These are phyloP conservation scores for Pseudoturritis turrita DNA, from an alignment of 345 rosid genomes.

Conservation along the genomic window DNA sequence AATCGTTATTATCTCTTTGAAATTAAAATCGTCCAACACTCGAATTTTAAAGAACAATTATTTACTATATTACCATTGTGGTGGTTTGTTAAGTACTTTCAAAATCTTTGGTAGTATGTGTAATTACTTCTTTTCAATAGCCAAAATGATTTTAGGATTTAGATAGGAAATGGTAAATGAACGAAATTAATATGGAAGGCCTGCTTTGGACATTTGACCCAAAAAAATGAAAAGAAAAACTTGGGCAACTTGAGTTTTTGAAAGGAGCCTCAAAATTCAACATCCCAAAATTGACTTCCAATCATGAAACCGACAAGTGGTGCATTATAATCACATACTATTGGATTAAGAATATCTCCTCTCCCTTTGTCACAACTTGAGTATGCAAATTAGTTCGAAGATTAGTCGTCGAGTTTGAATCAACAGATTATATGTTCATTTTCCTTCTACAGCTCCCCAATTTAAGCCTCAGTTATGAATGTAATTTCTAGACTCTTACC, in stretches of 20 bases:
- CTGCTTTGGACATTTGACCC: background rate
- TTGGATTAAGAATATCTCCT: background rate
- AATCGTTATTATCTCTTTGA: no score
- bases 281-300: slow-evolving; percentile 15
- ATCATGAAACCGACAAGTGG: slow-evolving; percentile 3
- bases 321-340: background rate
- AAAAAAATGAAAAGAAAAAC: background rate
- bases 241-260: slow-evolving; percentile 8
- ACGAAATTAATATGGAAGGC: background rate
- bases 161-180: background rate
- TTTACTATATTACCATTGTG: no score
- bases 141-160: background rate
- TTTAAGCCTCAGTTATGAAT: background rate
- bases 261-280: slow-evolving; percentile 14
- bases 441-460: background rate
- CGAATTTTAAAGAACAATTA: no score
- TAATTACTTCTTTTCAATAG: background rate
- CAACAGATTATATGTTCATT: background rate
- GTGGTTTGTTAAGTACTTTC: no score
- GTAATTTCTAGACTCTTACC: background rate
- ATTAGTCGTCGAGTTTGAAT: background rate
- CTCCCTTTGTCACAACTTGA: background rate
- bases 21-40: no score
- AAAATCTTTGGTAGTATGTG: no score
- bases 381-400: background rate